Evolutionary conservation across 202 grass and related monocot genomes (phyloP).

Genomic region (Panicum virgatum): DNA sequence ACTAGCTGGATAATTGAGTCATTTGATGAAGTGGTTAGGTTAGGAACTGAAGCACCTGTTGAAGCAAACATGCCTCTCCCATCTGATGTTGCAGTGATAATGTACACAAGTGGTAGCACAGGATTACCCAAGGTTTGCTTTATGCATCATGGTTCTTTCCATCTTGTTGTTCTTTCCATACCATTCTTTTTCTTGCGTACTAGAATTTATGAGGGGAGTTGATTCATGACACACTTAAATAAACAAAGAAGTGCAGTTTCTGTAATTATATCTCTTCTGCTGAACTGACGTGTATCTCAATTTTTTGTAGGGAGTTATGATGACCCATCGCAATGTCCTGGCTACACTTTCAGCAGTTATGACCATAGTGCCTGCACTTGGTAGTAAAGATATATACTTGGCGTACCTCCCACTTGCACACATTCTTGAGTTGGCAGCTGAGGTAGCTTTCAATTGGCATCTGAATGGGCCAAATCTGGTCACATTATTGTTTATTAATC

Average conservation of each 20-base stretch:
- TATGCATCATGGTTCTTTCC: not conserved
- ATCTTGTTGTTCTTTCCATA: constrained; percentile 7
- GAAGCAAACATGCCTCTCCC: constrained; percentile 65
- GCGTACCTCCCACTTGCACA: constrained; percentile 94
- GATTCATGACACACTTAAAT: not conserved
- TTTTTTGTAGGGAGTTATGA: constrained; percentile 85
- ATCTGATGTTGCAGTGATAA: constrained; percentile 85
- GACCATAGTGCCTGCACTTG: constrained; percentile 76
- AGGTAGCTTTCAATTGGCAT: constrained; percentile 49
- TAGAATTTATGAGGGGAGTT: not conserved
- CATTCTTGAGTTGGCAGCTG: constrained; percentile 90
- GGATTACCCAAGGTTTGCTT: constrained; percentile 83
- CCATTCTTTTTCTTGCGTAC: not conserved
- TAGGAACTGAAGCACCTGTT: constrained; percentile 72
- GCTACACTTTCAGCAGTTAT: constrained; percentile 90
- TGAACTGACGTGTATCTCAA: constrained; percentile 30
- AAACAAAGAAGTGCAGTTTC: not conserved
- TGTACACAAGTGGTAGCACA: constrained; percentile 99
- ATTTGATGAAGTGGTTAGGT: constrained; percentile 66
- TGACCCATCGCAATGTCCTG: constrained; percentile 91
- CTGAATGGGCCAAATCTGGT: constrained; percentile 11
- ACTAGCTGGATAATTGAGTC: constrained; percentile 64
- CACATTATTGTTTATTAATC: constrained; percentile 15
- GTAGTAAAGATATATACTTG: constrained; percentile 81
- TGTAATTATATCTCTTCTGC: constrained; percentile 12